A percentile compares a stretch with the other conserved stretches of the same genome.
Evolutionary conservation across 2,329 filamentous ascomycete genomes (phyloP).

Genomic region (Spiromastix sp.): DNA sequence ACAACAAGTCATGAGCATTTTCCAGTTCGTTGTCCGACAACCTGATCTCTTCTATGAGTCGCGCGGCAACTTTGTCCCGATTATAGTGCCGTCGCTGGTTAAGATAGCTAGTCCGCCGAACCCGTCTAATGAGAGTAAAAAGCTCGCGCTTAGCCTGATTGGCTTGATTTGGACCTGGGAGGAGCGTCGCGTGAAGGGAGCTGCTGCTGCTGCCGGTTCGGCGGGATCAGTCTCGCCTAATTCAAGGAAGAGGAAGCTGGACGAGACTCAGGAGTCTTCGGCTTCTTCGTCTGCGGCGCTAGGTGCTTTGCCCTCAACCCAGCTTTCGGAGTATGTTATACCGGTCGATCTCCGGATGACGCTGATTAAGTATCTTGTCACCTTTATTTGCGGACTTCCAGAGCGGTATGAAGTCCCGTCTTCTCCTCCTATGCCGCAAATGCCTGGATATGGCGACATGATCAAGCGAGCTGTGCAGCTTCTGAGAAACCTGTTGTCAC

Average conservation of each 20-base stretch:
- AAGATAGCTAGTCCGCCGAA: constrained; percentile 74
- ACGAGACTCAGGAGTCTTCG: constrained; percentile 47
- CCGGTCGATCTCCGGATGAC: constrained; percentile 58
- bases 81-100: constrained; percentile 78
- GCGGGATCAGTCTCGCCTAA: constrained; percentile 59
- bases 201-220: background rate
- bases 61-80: constrained; percentile 76
- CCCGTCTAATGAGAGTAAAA: constrained; percentile 83
- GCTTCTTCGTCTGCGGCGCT: constrained; percentile 45
- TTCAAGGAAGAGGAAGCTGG: constrained; percentile 65
- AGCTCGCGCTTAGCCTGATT: constrained; percentile 82
- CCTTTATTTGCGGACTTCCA: constrained; percentile 83
- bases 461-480: constrained; percentile 76
- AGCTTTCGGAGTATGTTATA: constrained; percentile 58
- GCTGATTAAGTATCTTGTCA: constrained; percentile 89
- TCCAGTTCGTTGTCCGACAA: constrained; percentile 89
- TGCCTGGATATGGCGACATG: constrained; percentile 59
- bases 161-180: constrained; percentile 90
- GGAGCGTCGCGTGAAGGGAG: constrained; percentile 57
- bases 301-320: constrained; percentile 32
- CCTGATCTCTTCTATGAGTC: constrained; percentile 91
- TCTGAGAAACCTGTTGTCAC: constrained; percentile 73
- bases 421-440: constrained; percentile 32
- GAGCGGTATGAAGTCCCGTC: constrained; percentile 75
- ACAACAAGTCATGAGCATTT: constrained; percentile 93